Conservation (phyloP, 768 basidiomycete species). For the Crucibulum laeve region DNA sequence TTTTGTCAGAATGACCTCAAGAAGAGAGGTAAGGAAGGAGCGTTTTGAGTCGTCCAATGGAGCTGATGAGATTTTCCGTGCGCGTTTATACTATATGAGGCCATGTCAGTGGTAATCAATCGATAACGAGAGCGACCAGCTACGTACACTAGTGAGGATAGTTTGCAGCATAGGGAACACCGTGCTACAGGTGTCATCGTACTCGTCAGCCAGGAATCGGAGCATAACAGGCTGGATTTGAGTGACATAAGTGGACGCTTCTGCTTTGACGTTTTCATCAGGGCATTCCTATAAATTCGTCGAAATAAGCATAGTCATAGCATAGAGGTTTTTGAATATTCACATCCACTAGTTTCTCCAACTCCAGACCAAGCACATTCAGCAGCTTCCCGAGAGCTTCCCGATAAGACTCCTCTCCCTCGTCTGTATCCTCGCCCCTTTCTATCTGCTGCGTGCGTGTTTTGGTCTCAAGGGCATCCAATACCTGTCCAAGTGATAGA, state of each 20-base stretch:
- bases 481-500: conserved; percentile 76
- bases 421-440: conserved; percentile 70
- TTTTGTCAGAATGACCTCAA: conserved; percentile 79
- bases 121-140: not conserved
- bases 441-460: conserved; percentile 63
- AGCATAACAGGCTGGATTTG: conserved; percentile 79
- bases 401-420: conserved; percentile 85
- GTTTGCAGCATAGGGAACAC: conserved; percentile 78
- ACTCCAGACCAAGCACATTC: conserved; percentile 76
- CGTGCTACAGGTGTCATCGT: conserved; percentile 85
- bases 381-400: conserved; percentile 84
- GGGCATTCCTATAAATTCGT: conserved; percentile 46
- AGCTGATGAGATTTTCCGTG: conserved; percentile 53
- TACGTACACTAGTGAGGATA: conserved; percentile 68
- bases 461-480: conserved; percentile 77
- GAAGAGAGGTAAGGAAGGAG: conserved; percentile 71
- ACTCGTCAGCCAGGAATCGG: conserved; percentile 84
- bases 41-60: conserved; percentile 64
- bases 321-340: conserved; percentile 21
- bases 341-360: conserved; percentile 83
- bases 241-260: conserved; percentile 59
- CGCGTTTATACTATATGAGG: conserved; percentile 69
- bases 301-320: conserved; percentile 4
- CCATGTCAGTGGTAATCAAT: conserved; percentile 3
- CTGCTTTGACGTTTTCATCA: conserved; percentile 53